Evolutionary conservation across 1,139 yeast species (phyloP).

Genomic region (Blastobotrys indianensis): DNA sequence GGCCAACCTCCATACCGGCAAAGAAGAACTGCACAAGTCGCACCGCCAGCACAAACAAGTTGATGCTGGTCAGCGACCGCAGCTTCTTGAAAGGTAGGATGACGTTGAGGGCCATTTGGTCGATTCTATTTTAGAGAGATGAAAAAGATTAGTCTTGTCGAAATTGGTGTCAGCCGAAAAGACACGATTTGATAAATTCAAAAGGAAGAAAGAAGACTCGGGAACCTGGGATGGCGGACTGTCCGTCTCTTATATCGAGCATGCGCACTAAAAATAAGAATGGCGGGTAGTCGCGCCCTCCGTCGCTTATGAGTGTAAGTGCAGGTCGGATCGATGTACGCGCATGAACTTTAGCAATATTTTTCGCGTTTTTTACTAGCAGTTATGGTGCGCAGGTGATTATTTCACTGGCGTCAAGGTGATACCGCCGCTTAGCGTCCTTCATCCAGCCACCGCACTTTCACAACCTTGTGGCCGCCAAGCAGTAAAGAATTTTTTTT

Average conservation of each 20-base stretch:
- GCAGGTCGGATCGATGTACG: neutral
- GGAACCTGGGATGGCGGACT: neutral
- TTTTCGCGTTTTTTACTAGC: no score
- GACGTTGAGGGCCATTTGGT: neutral
- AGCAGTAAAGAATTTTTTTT: no score
- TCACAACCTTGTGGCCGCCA: no score
- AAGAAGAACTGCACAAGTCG: conserved; percentile 32
- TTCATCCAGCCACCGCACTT: no score
- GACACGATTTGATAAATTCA: neutral
- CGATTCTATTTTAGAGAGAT: conserved; percentile 20
- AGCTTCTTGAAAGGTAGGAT: conserved; percentile 8
- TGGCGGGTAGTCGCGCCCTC: neutral
- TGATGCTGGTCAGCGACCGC: conserved; percentile 29
- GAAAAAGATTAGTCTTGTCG: neutral
- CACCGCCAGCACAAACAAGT: conserved; percentile 26
- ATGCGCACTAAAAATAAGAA: neutral
- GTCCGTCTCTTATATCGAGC: neutral
- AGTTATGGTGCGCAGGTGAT: no score
- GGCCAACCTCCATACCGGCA: conserved; percentile 30
- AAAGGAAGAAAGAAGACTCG: neutral
- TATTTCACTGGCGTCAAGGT: no score
- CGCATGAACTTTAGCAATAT: neutral
- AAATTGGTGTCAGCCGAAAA: neutral
- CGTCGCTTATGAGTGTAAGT: neutral
- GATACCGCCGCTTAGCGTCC: no score